Percentiles rank a stretch among this genome's conserved stretches.
Evolutionary conservation across 1,139 yeast genomes (phyloP).

Genomic region (Wickerhamiella infanticola): DNA sequence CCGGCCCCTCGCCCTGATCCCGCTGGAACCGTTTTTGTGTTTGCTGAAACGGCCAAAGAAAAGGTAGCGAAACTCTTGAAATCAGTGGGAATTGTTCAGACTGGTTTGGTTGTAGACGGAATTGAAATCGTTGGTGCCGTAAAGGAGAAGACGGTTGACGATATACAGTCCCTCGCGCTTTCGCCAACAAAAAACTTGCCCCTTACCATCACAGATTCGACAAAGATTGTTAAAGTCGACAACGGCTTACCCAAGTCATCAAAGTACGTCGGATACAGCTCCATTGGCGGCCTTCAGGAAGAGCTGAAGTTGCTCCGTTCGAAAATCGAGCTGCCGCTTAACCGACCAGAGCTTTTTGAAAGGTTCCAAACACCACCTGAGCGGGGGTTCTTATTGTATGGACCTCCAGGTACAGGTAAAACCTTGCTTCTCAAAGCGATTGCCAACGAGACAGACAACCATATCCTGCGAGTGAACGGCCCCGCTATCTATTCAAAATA

Average conservation of each 20-base stretch:
- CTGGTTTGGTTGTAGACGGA: not conserved
- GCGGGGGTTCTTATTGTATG: conserved; percentile 76
- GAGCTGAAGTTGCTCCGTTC: conserved; percentile 49
- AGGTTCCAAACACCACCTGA: conserved; percentile 76
- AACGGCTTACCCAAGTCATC: conserved; percentile 28
- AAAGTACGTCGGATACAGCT: conserved; percentile 27
- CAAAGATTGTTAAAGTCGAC: conserved; percentile 11
- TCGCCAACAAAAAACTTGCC: not conserved
- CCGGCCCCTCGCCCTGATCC: conserved; percentile 37
- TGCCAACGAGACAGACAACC: conserved; percentile 57
- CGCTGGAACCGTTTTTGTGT: conserved; percentile 27
- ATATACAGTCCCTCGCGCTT: not conserved
- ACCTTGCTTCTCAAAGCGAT: conserved; percentile 76
- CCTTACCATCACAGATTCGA: conserved; percentile 7
- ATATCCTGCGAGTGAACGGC: conserved; percentile 71
- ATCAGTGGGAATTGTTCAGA: not conserved
- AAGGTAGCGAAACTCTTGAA: not conserved
- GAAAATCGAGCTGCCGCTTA: conserved; percentile 66
- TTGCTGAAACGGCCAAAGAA: conserved; percentile 3
- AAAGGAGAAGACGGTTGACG: not conserved
- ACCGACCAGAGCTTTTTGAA: conserved; percentile 58
- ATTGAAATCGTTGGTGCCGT: not conserved
- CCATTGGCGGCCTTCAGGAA: conserved; percentile 63
- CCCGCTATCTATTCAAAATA: conserved; percentile 88
- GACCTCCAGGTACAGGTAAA: conserved; percentile 97